phyloP scores from a whole-genome alignment of 371 early-diverging fungal species.

The Mortierella sp. region DNA sequence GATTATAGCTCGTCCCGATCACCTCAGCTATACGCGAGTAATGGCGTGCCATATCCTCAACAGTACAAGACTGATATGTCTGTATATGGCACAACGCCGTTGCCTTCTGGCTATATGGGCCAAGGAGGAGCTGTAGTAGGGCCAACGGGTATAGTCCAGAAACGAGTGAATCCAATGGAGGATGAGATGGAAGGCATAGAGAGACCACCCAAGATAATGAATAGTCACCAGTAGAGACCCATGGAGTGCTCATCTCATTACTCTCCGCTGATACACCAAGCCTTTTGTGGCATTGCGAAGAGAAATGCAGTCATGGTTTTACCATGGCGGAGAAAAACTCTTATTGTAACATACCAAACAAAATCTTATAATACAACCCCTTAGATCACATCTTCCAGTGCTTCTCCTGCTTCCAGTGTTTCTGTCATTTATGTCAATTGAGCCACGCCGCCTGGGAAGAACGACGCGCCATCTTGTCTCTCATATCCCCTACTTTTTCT shows the following conservation, averaged over 20 bases:
- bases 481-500: slow-evolving; percentile 3
- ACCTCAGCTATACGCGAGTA: not conserved
- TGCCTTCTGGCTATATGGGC: not conserved
- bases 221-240: slow-evolving; percentile 4
- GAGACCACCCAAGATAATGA: slow-evolving; percentile 26
- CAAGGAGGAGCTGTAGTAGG: not conserved
- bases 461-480: not conserved
- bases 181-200: slow-evolving; percentile 37
- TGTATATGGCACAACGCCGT: not conserved
- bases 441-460: not conserved
- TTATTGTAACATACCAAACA: not conserved
- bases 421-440: not conserved
- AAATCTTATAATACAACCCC: not conserved
- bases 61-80: slow-evolving; percentile 10
- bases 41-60: slow-evolving; percentile 13
- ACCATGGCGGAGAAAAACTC: not conserved
- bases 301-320: not conserved
- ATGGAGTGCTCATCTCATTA: not conserved
- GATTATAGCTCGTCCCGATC: slow-evolving; percentile 6
- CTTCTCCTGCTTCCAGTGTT: too few species aligned
- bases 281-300: not conserved
- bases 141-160: slow-evolving; percentile 4
- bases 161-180: slow-evolving; percentile 19
- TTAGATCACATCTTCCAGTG: too few species aligned
- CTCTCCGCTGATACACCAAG: too few species aligned